Evolutionary conservation across 2,329 filamentous ascomycete species (phyloP).

Genomic region (Lomentospora prolificans): DNA sequence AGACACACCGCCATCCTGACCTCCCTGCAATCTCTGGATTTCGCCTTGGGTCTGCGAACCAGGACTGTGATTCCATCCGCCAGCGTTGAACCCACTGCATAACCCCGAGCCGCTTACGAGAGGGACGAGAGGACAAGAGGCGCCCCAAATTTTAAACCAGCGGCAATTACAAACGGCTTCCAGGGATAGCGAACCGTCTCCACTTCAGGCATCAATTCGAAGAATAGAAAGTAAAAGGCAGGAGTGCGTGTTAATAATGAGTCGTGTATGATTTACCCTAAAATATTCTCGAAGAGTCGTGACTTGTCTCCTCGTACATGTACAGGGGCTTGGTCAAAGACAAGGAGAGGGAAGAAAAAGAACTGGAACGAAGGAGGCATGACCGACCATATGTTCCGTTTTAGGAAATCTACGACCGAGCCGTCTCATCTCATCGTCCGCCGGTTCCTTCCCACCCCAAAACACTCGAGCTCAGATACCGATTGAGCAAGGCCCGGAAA

Average conservation of each 20-base stretch:
- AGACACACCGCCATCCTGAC: not conserved
- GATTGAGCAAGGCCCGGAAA: not conserved
- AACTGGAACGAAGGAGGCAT: not conserved
- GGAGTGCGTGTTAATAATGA: too few species aligned
- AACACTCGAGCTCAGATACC: not conserved
- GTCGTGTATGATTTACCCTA: not conserved
- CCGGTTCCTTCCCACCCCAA: not conserved
- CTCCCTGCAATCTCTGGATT: not conserved
- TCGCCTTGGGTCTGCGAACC: not conserved
- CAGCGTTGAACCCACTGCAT: not conserved
- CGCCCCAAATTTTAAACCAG: not conserved
- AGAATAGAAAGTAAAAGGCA: not conserved
- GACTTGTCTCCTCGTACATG: too few species aligned
- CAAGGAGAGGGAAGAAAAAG: not conserved
- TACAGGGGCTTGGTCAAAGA: too few species aligned
- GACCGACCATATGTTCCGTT: not conserved
- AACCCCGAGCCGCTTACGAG: not conserved
- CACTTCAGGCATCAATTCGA: not conserved
- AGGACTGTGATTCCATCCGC: too few species aligned
- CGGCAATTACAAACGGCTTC: not conserved
- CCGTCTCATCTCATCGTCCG: not conserved
- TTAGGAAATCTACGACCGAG: slow-evolving; percentile 8
- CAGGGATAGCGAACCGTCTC: not conserved
- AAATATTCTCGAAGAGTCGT: not conserved
- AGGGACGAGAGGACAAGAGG: not conserved